These are phyloP conservation scores for Picea glauca DNA, from an alignment of 75 land plant species.

Conservation along the genomic window DNA sequence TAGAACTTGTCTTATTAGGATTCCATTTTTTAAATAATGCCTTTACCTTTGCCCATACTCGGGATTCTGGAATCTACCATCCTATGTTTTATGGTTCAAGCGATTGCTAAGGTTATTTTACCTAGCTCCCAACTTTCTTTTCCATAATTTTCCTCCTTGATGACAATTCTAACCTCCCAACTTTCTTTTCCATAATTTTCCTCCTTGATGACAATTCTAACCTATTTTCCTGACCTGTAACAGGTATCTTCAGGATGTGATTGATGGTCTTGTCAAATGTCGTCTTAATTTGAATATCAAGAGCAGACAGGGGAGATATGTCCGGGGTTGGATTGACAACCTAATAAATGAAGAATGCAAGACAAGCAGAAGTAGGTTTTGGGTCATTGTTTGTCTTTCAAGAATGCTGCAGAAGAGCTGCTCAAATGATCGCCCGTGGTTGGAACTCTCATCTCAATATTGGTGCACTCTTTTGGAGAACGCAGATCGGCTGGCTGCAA, in stretches of 20 bases:
- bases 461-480: constrained; percentile 45
- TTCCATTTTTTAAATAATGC: background rate
- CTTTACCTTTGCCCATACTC: background rate
- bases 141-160: background rate
- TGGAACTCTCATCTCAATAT: constrained; percentile 48
- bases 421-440: constrained; percentile 34
- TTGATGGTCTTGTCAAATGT: constrained; percentile 30
- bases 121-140: background rate
- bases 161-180: background rate
- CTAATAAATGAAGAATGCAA: constrained; percentile 26
- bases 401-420: constrained; percentile 37
- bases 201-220: background rate
- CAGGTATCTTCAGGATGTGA: constrained; percentile 21
- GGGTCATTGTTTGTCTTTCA: constrained; percentile 35
- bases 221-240: constrained; percentile 1
- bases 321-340: constrained; percentile 26
- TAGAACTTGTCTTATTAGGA: background rate
- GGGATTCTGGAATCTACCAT: background rate
- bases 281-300: constrained; percentile 34
- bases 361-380: constrained; percentile 14
- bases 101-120: background rate
- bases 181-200: background rate
- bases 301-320: constrained; percentile 40
- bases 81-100: background rate
- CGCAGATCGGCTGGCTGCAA: constrained; percentile 3